Evolutionary conservation across 495 filamentous ascomycete genomes (phyloP).

Genomic region (Neurospora discreta): DNA sequence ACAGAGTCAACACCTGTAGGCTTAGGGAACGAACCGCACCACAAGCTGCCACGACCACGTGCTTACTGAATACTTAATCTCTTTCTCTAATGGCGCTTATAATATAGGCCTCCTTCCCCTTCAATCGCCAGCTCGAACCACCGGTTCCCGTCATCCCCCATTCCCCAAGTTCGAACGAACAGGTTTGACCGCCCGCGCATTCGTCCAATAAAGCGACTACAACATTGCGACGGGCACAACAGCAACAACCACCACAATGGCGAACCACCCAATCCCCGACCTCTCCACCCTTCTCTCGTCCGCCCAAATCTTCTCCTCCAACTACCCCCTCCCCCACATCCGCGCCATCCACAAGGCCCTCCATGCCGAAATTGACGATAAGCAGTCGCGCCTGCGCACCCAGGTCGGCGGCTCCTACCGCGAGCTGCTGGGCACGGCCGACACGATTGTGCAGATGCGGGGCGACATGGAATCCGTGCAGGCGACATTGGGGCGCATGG

Average conservation of each 20-base stretch:
- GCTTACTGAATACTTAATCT: neutral
- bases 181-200: neutral
- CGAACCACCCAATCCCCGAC: conserved; percentile 21
- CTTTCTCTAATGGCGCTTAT: neutral
- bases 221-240: no score
- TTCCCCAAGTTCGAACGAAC: neutral
- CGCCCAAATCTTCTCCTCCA: conserved; percentile 65
- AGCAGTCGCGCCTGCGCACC: conserved; percentile 76
- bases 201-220: neutral
- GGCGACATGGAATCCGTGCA: conserved; percentile 64
- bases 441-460: conserved; percentile 85
- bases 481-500: conserved; percentile 55
- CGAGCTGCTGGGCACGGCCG: conserved; percentile 84
- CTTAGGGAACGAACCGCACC: neutral
- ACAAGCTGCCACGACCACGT: neutral
- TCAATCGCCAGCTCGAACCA: neutral
- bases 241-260: conserved; percentile 10
- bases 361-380: conserved; percentile 53
- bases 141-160: neutral
- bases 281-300: conserved; percentile 47
- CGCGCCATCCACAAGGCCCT: conserved; percentile 45
- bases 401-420: conserved; percentile 92
- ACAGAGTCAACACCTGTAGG: neutral
- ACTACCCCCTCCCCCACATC: conserved; percentile 50
- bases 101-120: neutral